phyloP scores from a whole-genome alignment of 1,284 basidiomycete genomes.

The Cryptococcus sp. region DNA sequence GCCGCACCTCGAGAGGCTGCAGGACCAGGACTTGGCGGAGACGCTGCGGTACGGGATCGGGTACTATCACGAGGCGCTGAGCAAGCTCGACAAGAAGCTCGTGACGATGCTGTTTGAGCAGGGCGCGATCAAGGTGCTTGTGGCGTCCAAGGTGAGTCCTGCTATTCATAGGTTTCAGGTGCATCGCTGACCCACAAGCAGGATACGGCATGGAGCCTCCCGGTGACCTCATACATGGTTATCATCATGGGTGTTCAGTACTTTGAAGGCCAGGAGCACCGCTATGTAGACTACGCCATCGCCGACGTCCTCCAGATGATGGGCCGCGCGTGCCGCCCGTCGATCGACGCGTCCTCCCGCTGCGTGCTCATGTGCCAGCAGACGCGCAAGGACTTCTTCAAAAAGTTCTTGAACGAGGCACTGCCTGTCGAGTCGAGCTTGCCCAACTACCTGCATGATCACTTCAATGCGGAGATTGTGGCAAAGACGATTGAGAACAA shows the following conservation, averaged over 20 bases:
- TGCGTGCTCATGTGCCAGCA: conserved; percentile 97
- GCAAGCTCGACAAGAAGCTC: conserved; percentile 86
- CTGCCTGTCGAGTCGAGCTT: conserved; percentile 96
- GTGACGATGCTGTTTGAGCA: conserved; percentile 90
- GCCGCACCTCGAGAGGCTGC: conserved; percentile 81
- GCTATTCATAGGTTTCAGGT: too few relatives aligned
- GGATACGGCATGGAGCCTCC: conserved; percentile 94
- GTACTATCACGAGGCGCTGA: conserved; percentile 92
- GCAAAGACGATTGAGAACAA: conserved; percentile 99
- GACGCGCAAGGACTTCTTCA: conserved; percentile 95
- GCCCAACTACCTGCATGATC: conserved; percentile 85
- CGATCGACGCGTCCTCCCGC: conserved; percentile 77
- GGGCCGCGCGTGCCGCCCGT: conserved; percentile 87
- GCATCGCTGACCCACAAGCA: too few relatives aligned
- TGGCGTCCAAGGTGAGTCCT: conserved; percentile 80
- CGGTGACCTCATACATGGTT: conserved; percentile 92
- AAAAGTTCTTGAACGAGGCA: conserved; percentile 95
- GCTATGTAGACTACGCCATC: conserved; percentile 95
- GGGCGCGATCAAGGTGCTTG: conserved; percentile 89
- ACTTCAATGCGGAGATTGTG: conserved; percentile 97
- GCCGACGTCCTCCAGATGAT: conserved; percentile 99
- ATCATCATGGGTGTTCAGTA: conserved; percentile 97
- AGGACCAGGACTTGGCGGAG: conserved; percentile 73
- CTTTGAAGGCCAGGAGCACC: conserved; percentile 93
- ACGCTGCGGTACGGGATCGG: conserved; percentile 86